These are phyloP conservation scores for Fusarium chlamydosporum DNA, from an alignment of 2,329 filamentous ascomycete species.

Conservation along the genomic window DNA sequence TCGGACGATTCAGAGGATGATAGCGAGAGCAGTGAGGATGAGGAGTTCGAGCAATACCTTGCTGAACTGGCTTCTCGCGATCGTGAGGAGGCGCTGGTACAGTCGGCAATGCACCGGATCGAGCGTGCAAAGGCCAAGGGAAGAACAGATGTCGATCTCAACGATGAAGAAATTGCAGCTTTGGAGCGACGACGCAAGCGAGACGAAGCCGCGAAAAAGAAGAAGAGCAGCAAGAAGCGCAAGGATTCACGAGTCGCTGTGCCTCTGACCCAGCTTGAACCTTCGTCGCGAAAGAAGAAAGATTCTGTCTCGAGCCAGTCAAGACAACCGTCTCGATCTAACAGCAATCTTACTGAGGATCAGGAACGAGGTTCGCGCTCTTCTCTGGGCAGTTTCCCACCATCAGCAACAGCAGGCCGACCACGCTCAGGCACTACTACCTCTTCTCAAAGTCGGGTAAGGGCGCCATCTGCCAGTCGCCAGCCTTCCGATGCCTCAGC, in stretches of 20 bases:
- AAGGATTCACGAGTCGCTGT: slow-evolving; percentile 66
- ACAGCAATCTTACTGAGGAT: slow-evolving; percentile 54
- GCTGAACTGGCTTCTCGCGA: slow-evolving; percentile 71
- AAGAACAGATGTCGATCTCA: slow-evolving; percentile 83
- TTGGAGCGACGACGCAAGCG: slow-evolving; percentile 78
- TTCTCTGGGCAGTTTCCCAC: slow-evolving; percentile 67
- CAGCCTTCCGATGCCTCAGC: slow-evolving; percentile 62
- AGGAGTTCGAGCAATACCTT: slow-evolving; percentile 64
- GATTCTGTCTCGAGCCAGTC: slow-evolving; percentile 54
- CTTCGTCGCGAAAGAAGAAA: slow-evolving; percentile 57
- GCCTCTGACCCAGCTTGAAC: slow-evolving; percentile 66
- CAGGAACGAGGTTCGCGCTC: slow-evolving; percentile 59
- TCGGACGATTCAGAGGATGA: slow-evolving; percentile 54
- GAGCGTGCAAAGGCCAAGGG: slow-evolving; percentile 81
- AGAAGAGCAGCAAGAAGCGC: slow-evolving; percentile 56
- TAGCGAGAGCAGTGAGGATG: slow-evolving; percentile 54
- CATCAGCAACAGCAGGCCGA: slow-evolving; percentile 60
- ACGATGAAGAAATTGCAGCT: slow-evolving; percentile 83
- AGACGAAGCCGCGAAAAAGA: slow-evolving; percentile 57
- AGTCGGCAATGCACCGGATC: slow-evolving; percentile 84
- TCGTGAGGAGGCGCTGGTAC: slow-evolving; percentile 81
- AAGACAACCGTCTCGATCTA: slow-evolving; percentile 57
- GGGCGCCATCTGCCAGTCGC: slow-evolving; percentile 55
- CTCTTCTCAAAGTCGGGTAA: slow-evolving; percentile 55
- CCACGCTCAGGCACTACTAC: slow-evolving; percentile 59